Base-by-base conservation (phyloP, 257 asterid genomes). In the Apocynum venetum region DNA sequence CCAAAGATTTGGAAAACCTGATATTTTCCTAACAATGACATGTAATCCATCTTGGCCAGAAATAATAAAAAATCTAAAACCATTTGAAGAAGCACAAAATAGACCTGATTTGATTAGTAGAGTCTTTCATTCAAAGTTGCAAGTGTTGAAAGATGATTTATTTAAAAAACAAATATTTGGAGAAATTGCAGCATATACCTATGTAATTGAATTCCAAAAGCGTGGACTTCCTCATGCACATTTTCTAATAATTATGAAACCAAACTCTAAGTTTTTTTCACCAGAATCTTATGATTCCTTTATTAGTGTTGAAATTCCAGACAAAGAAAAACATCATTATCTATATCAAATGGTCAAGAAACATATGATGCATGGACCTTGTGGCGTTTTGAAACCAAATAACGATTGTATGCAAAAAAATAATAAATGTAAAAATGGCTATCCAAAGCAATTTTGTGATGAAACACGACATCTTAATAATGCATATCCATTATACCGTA, bases 361-460 rank as follows among this genome's bases (percentile, higher is more conserved):
- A 8, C 77, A 71, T n/a, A 71, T 71, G 66, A 71, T 60, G 31
- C 77, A 71, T 48, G 77, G 66, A 3, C 66, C 72, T n/a, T 59
- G 47, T 60, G 65, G 66, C 7, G 35, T 5, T 6, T 4, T n/a
- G 25, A 72, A 71, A 7, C 56, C 77, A 0, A 44, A 46, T 3
- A 55, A 51, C 41, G 66, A 55, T 6, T 40, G 59, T 6, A 52
- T 52, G 77, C 4, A 3, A 6, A 52, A 60, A 35, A 1, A 9
- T 15, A 44, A 35, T 3, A 25, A 4, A 4, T 72, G 64, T 20
- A 48, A 14, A n/a, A 72, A 13, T 31, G 9, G 12, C 11, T 72
- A 51, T 31, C 76, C 76, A 8, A 72, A 72, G 5, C 25, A 25
- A 0, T 72, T 9, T 3, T 2, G 9, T 13, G 14, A 35, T 53